These are phyloP conservation scores for Pseudonectria foliicola DNA, from an alignment of 2,329 filamentous ascomycete species.

Conservation along the genomic window DNA sequence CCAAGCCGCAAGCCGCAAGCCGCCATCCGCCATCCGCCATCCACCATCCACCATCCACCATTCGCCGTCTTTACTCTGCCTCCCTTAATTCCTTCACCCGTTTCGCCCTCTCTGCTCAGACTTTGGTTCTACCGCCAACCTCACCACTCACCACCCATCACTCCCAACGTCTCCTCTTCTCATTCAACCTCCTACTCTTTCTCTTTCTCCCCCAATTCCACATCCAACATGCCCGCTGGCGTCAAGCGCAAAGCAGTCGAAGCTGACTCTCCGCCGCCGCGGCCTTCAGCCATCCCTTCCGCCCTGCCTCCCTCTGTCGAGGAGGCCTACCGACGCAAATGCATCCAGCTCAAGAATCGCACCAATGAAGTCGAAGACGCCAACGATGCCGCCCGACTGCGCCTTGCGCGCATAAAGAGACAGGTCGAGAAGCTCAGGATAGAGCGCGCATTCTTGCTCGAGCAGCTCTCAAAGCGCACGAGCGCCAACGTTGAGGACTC, in stretches of 20 bases:
- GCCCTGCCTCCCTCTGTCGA: conserved; percentile 82
- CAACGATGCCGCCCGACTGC: conserved; percentile 75
- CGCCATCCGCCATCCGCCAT: background rate
- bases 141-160: background rate
- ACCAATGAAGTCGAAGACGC: conserved; percentile 87
- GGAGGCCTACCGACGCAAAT: conserved; percentile 93
- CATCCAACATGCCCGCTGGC: conserved; percentile 23
- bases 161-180: conserved; percentile 1
- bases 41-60: background rate
- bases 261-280: conserved; percentile 26
- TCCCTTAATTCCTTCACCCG: no score
- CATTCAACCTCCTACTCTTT: conserved; percentile 3
- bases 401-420: conserved; percentile 72
- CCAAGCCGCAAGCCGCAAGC: background rate
- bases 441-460: conserved; percentile 68
- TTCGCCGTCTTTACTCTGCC: no score
- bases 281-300: conserved; percentile 44
- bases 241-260: conserved; percentile 30
- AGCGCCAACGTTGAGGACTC: conserved; percentile 71
- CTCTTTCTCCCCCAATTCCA: conserved; percentile 1
- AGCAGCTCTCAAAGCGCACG: conserved; percentile 67
- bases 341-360: conserved; percentile 85
- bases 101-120: background rate
- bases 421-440: conserved; percentile 88
- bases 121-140: background rate